Conservation (phyloP, 2,329 filamentous ascomycete genomes). For the Verticillium zaregamsianum region DNA sequence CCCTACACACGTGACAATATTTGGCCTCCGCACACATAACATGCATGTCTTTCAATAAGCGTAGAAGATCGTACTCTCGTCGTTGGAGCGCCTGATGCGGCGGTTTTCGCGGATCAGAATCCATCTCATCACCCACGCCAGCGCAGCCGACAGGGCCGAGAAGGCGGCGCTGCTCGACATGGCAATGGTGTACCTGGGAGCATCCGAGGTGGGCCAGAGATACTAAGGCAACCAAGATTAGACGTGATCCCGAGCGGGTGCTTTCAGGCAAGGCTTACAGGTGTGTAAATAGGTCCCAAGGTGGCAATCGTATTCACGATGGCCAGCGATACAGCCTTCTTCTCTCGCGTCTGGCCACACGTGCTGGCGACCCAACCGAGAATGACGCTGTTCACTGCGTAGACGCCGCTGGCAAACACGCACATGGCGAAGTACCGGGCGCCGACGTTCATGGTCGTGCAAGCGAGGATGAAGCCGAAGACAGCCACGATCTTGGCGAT, state of each 20-base stretch:
- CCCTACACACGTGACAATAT: too few relatives aligned
- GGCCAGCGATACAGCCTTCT: slow-evolving; percentile 24
- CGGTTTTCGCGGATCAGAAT: slow-evolving; percentile 19
- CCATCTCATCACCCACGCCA: slow-evolving; percentile 17
- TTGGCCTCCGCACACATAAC: too few relatives aligned
- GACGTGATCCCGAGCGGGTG: neutral
- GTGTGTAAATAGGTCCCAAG: slow-evolving; percentile 10
- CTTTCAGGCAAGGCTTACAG: neutral
- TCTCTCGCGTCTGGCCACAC: slow-evolving; percentile 28
- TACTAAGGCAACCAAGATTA: slow-evolving; percentile 1
- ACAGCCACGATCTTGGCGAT: slow-evolving; percentile 7
- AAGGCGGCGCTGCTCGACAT: slow-evolving; percentile 18
- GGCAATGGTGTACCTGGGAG: too few relatives aligned
- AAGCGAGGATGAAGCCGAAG: slow-evolving; percentile 9
- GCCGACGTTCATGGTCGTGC: slow-evolving; percentile 25
- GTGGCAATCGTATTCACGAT: slow-evolving; percentile 14
- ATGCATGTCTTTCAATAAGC: slow-evolving; percentile 5
- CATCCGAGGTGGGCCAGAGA: slow-evolving; percentile 4
- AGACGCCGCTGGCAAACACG: slow-evolving; percentile 28
- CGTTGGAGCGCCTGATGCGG: slow-evolving; percentile 13
- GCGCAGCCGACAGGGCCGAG: slow-evolving; percentile 17
- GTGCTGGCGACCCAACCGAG: too few relatives aligned
- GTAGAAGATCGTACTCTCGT: slow-evolving; percentile 3
- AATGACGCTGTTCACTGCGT: slow-evolving; percentile 24
- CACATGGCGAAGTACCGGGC: slow-evolving; percentile 30